Evolutionary conservation across 2,329 filamentous ascomycete species (phyloP).

Genomic region (Aspergillus hiratsukae): DNA sequence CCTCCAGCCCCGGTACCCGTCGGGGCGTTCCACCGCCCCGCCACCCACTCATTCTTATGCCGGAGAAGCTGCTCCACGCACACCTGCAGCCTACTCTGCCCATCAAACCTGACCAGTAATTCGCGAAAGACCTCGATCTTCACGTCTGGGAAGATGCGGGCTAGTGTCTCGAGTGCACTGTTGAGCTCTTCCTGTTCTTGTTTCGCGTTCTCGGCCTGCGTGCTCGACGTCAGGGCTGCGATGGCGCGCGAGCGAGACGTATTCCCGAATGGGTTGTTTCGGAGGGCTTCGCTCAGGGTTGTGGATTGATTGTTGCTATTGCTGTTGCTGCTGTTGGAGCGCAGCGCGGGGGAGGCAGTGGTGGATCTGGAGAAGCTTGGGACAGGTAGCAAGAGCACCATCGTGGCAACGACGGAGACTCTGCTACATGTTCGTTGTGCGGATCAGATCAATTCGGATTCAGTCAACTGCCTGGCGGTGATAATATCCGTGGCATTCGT

Average conservation of each 20-base stretch:
- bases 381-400: constrained; percentile 37
- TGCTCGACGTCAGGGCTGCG: constrained; percentile 13
- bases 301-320: constrained; percentile 24
- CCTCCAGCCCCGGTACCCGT: constrained; percentile 9
- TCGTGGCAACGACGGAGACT: constrained; percentile 19
- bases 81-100: constrained; percentile 43
- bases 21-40: constrained; percentile 42
- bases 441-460: not conserved
- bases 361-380: constrained; percentile 33
- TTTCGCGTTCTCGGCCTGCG: constrained; percentile 26
- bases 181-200: constrained; percentile 40
- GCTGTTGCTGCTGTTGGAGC: constrained; percentile 14
- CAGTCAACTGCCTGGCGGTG: not conserved
- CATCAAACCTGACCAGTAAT: constrained; percentile 43
- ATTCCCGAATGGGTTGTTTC: constrained; percentile 41
- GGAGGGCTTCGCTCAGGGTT: constrained; percentile 41
- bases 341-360: constrained; percentile 25
- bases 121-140: constrained; percentile 46
- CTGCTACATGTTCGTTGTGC: constrained; percentile 30
- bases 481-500: not conserved
- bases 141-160: constrained; percentile 44
- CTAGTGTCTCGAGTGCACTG: constrained; percentile 36
- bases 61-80: constrained; percentile 45
- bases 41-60: constrained; percentile 45
- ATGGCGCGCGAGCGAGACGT: constrained; percentile 23